Evolutionary conservation across 2,329 filamentous ascomycete genomes (phyloP), one percentile per base, ranked within the genome.

Genomic region (Apiospora pterosperma): DNA sequence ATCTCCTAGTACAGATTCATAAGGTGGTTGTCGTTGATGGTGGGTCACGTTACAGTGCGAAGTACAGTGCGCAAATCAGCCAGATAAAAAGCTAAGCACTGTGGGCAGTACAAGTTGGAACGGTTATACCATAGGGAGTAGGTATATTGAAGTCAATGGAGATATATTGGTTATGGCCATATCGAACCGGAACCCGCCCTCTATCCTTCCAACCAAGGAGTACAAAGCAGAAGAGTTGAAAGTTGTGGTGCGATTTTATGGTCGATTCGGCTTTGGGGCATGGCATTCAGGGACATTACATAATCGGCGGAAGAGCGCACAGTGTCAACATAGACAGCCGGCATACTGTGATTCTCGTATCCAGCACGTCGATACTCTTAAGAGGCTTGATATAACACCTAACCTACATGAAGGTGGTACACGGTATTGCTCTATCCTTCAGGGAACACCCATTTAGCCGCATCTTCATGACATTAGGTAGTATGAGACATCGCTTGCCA

Each of bases 21-120:
- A 31, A 48, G 38, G 48, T 48, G 48, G 23, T 25, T n/a, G 39
- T 42, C 59, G 36, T 39, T 36, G 60, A 44, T 42, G 39, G 60
- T 48, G 60, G 39, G 60, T 48, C 60, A 62, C 60, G 41, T 39
- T 62, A 34, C 48, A 55, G 48, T 55, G 48, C 48, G n/a, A 34
- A n/a, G 5, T n/a, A 55, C 48, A 55, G 48, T 55, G 7, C 2
- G 8, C 3, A 19, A 4, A 12, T 3, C n/a, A n/a, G 8, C 3
- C 5, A 0, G 3, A 4, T 5, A 1, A 4, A 4, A 5, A 1
- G 31, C 6, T n/a, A n/a, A 16, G 28, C 48, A 55, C 48, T 55
- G 48, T 31, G 48, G 1, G 48, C 16, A 34, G 25, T 34, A 55
- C 4, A 52, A 11, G 28, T 55, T n/a, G 19, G n/a, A 16, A 34